A percentile compares a stretch with the other conserved stretches of the same genome.
Evolutionary conservation across 2,329 filamentous ascomycete species (phyloP).

Genomic region (Chalaropsis ovoidea): DNA sequence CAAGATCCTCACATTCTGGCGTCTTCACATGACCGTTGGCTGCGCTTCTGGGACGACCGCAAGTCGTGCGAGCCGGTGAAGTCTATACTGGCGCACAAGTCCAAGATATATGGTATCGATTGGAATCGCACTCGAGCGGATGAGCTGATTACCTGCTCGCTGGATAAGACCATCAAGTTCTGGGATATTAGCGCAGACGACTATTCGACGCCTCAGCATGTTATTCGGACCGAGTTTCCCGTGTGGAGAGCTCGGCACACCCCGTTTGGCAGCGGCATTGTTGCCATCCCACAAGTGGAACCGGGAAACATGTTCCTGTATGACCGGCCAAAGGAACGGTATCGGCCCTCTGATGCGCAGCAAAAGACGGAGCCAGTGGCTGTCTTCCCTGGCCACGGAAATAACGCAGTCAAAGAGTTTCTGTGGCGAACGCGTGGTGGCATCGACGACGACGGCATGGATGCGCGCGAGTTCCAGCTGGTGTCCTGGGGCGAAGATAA

Average conservation of each 20-base stretch:
- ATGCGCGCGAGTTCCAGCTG: constrained; percentile 81
- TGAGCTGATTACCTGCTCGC: constrained; percentile 73
- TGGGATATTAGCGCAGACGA: constrained; percentile 67
- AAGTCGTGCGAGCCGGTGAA: constrained; percentile 67
- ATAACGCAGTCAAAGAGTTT: constrained; percentile 75
- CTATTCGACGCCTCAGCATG: constrained; percentile 50
- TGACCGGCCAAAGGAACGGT: constrained; percentile 46
- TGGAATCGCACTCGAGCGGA: constrained; percentile 73
- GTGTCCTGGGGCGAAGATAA: constrained; percentile 89
- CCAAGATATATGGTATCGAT: constrained; percentile 91
- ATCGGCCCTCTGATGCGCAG: constrained; percentile 13
- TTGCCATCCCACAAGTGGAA: constrained; percentile 87
- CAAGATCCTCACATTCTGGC: constrained; percentile 79
- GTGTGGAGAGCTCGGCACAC: constrained; percentile 88
- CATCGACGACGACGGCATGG: constrained; percentile 55
- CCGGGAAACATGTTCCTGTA: constrained; percentile 80
- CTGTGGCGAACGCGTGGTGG: constrained; percentile 72
- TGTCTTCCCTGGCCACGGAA: constrained; percentile 52
- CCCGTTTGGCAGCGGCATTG: constrained; percentile 72
- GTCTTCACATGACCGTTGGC: constrained; percentile 77
- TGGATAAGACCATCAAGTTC: constrained; percentile 87
- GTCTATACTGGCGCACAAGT: constrained; percentile 78
- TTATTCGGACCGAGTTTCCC: constrained; percentile 73
- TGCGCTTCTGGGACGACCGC: constrained; percentile 84
- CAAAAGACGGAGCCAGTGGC: constrained; percentile 43